Conservation (phyloP, 768 basidiomycete species). For the Mycena chlorophos region DNA sequence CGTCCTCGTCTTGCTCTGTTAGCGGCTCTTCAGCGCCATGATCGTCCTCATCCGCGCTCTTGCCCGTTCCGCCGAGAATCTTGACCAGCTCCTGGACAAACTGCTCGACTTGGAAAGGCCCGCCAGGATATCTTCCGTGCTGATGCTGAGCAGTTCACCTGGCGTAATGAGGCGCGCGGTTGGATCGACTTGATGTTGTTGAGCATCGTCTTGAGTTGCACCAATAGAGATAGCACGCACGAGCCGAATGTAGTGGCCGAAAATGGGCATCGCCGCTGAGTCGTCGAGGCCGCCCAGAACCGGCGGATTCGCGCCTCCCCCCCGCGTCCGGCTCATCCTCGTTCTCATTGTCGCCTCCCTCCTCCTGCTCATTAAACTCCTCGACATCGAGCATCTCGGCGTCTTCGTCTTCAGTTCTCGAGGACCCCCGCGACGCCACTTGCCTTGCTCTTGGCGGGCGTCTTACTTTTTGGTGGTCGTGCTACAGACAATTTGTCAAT, state of each 20-base stretch:
- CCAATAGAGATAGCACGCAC: conserved; percentile 88
- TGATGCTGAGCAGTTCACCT: conserved; percentile 91
- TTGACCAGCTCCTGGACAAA: conserved; percentile 91
- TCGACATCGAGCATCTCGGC: conserved; percentile 75
- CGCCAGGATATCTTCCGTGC: conserved; percentile 94
- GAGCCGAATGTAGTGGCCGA: conserved; percentile 85
- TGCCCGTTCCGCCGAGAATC: conserved; percentile 81
- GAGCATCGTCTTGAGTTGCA: conserved; percentile 86
- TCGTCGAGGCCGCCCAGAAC: conserved; percentile 64
- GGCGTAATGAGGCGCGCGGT: conserved; percentile 86
- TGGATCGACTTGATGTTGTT: conserved; percentile 86
- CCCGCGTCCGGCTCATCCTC: conserved; percentile 38
- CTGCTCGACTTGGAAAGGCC: conserved; percentile 91
- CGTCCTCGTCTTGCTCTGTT: conserved; percentile 76
- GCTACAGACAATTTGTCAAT: conserved; percentile 18
- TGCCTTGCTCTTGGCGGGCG: conserved; percentile 51
- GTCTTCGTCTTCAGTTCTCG: conserved; percentile 67
- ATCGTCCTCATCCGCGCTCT: conserved; percentile 68
- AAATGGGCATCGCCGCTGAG: conserved; percentile 73
- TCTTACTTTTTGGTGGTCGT: conserved; percentile 58
- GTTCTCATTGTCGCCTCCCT: conserved; percentile 41
- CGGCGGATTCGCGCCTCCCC: conserved; percentile 24
- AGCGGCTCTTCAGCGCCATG: conserved; percentile 65
- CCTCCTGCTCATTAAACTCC: conserved; percentile 49
- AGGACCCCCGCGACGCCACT: conserved; percentile 63